Evolutionary conservation across 371 early-diverging fungal genomes (phyloP), one percentile per base, ranked within the genome.

Genomic region (Cokeromyces recurvatus): DNA sequence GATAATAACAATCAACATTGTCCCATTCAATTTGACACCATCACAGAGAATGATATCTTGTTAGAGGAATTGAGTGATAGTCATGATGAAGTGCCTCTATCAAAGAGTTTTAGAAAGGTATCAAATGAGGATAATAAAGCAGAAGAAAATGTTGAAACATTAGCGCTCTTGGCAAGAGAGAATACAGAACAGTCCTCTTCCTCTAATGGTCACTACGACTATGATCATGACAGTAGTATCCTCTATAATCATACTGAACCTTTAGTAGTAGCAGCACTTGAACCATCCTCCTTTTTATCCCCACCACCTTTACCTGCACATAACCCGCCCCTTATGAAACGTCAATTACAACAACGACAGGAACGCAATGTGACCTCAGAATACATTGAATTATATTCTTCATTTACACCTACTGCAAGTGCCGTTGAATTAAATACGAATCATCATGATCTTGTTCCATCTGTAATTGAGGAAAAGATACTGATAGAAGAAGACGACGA

Each of bases 281-380:
- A 27, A 27, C 5, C 5, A 7, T 5, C 29, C 11, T 11, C 29
- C 11, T 27, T 27, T 7, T 27, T 27, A 27, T 11, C 7, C 5
- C 40, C 39, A 14, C 53, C 46, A 5, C 38, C 32, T n/a, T 27
- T 27, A 27, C 29, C 29, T 27, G 24, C 19, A 22, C 23, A 22
- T 2, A n/a, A 23, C n/a, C 32, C 19, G 36, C 20, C n/a, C 4
- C 22, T 4, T 24, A 21, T 24, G 3, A 5, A 12, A 10, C 19
- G n/a, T 23, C 48, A 41, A 20, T 20, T 20, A 19, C 36, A 22
- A 17, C 24, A 19, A 24, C 32, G 42, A 14, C n/a, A n/a, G n/a
- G 43, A 50, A 17, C 54, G 54, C 5, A 55, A 47, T 38, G 43
- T 59, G 2, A 59, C 60, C 1, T 59, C 55, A 14, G 60, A 59